phyloP scores from a whole-genome alignment of 2,329 filamentous ascomycete species.

The Knoxdaviesia capensis region DNA sequence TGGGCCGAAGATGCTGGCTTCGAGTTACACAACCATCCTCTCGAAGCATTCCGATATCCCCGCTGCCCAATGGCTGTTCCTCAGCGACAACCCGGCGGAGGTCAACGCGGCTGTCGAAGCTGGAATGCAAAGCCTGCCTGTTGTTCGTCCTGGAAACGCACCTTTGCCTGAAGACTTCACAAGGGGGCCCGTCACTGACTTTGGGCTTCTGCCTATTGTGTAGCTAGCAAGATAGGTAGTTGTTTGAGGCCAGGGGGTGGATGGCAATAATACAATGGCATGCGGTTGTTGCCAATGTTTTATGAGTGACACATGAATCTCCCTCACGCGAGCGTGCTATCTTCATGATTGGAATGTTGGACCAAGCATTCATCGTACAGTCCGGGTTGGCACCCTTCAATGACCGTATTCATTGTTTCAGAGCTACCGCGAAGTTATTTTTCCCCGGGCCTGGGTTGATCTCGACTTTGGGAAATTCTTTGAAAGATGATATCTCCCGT shows the following conservation, averaged over 20 bases:
- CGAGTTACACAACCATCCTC: slow-evolving; percentile 49
- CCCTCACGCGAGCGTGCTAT: background rate
- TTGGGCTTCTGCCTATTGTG: slow-evolving; percentile 1
- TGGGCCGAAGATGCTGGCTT: slow-evolving; percentile 46
- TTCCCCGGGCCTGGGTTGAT: slow-evolving; percentile 53
- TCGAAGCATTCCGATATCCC: slow-evolving; percentile 17
- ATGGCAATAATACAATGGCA: too few species aligned
- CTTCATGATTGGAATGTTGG: background rate
- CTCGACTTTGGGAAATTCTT: slow-evolving; percentile 49
- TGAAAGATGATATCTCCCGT: slow-evolving; percentile 3
- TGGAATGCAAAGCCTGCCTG: slow-evolving; percentile 42
- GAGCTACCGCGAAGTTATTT: slow-evolving; percentile 80
- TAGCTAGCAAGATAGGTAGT: too few species aligned
- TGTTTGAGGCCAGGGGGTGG: too few species aligned
- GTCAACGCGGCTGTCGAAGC: slow-evolving; percentile 40
- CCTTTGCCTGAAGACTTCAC: slow-evolving; percentile 26
- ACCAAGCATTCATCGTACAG: background rate
- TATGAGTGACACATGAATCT: too few species aligned
- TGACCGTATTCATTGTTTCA: slow-evolving; percentile 18
- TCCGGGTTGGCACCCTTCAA: background rate
- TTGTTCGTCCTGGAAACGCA: slow-evolving; percentile 51
- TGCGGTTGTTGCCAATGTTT: too few species aligned
- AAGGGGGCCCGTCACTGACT: slow-evolving; percentile 10
- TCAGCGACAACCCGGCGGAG: slow-evolving; percentile 61
- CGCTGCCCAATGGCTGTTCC: slow-evolving; percentile 44